Evolutionary conservation across 768 basidiomycete species (phyloP), one percentile per base, ranked within the genome.

Genomic region (Leccinum variicolor): DNA sequence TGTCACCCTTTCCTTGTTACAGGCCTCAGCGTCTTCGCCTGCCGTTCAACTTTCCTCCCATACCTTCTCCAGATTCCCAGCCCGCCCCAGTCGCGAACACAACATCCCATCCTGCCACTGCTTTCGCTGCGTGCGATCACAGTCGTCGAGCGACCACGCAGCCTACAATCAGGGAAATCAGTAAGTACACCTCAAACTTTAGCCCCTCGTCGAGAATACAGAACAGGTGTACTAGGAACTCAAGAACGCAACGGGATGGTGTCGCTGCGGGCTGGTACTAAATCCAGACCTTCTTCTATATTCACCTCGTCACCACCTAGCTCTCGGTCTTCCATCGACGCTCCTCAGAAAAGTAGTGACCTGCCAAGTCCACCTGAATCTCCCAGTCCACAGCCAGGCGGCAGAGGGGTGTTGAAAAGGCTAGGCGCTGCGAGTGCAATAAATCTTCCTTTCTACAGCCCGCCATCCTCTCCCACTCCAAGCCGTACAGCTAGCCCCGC

Each of bases 11-110:
- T 88, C 87, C 36, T 72, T 90, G 59, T 80, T 84, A 55, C 81
- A 80, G 59, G 89, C 82, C 39, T 88, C 90, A 49, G 79, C 87
- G 77, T 91, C 89, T 56, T 89, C 88, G 21, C 89, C 90, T 53
- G 80, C 85, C 28, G 71, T 92, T 46, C 85, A 87, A 65, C 78
- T 86, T 55, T 81, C 79, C 81, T 72, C 75, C 81, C 33, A 65
- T 79, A 52, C 79, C 81, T 52, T 82, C 84, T 34, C 77, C 81
- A n/a, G 79, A 76, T 66, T 79, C 81, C 41, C 79, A 77, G 57
- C 69, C 80, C 19, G 74, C 76, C 54, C 69, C 81, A 19, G 75
- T 80, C 57, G 75, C 71, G 19, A 77, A 79, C 50, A 79, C 83
- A 25, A 77, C 81, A 21, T 78, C 82, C 41, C 76, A 75, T 61